phyloP scores from a whole-genome alignment of 148 eudicot species.

The Rhododendron vialii region DNA sequence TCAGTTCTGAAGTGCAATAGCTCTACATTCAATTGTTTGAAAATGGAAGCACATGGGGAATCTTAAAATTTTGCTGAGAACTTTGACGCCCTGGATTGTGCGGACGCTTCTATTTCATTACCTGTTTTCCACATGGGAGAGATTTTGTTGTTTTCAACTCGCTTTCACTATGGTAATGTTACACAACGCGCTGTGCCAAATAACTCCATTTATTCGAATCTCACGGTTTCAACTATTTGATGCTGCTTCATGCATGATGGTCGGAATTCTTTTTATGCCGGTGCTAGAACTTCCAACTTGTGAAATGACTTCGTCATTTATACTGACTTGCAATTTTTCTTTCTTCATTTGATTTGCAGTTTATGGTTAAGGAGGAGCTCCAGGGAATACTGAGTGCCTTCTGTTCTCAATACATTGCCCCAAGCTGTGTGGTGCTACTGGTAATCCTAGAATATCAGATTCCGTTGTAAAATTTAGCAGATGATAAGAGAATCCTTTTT shows the following conservation, averaged over 20 bases:
- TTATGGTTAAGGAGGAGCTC: slow-evolving; percentile 4
- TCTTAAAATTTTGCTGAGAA: neutral
- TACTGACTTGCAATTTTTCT: neutral
- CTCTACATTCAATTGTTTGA: neutral
- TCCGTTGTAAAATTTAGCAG: neutral
- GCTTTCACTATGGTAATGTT: neutral
- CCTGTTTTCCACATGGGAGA: neutral
- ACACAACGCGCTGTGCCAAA: no score
- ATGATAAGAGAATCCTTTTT: neutral
- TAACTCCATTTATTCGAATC: neutral
- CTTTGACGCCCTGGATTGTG: neutral
- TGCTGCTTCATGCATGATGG: neutral
- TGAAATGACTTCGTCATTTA: neutral
- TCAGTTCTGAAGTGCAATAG: neutral
- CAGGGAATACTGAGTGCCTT: neutral
- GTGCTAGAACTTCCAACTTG: neutral
- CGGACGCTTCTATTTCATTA: neutral
- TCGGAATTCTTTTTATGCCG: neutral
- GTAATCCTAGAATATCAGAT: neutral
- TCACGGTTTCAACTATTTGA: neutral
- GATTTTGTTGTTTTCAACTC: neutral
- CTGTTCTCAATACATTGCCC: neutral
- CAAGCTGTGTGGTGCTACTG: neutral
- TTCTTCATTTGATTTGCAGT: slow-evolving; percentile 7
- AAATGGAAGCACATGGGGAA: neutral